A percentile compares a stretch with the other conserved stretches of the same genome.
These are phyloP conservation scores for Chlorella vulgaris DNA, from an alignment of 139 green algal species.

Conservation along the genomic window DNA sequence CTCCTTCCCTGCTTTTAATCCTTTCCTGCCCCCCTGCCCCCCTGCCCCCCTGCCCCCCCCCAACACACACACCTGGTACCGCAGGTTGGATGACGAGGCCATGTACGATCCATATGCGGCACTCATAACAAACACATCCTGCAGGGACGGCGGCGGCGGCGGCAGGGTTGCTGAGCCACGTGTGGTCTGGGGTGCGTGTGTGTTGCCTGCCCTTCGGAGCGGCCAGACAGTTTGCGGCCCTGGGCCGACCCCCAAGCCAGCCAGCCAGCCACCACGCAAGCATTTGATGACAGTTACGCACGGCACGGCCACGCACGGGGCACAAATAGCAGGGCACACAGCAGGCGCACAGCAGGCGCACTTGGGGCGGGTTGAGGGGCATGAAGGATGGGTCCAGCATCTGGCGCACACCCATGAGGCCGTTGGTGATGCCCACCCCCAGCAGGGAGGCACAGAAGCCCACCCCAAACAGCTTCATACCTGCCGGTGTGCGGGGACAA, in stretches of 20 bases:
- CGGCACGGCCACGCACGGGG: too few species aligned
- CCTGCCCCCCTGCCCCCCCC: too few species aligned
- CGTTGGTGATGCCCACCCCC: constrained; percentile 93
- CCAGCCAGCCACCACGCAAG: too few species aligned
- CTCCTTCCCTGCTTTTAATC: neutral
- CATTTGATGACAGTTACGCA: too few species aligned
- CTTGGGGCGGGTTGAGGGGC: constrained; percentile 65
- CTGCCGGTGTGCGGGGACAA: neutral
- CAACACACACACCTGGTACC: constrained; percentile 47
- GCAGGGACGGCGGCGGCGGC: constrained; percentile 16
- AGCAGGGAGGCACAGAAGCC: constrained; percentile 81
- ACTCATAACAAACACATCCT: constrained; percentile 83
- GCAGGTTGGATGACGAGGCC: constrained; percentile 90
- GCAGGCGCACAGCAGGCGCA: too few species aligned
- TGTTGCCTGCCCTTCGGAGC: too few species aligned
- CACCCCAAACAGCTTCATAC: constrained; percentile 86
- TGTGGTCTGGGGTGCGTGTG: too few species aligned
- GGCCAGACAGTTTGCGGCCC: too few species aligned
- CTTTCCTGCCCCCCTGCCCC: too few species aligned
- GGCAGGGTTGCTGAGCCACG: too few species aligned
- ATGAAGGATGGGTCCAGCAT: constrained; percentile 75
- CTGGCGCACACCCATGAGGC: constrained; percentile 62
- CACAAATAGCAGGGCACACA: too few species aligned
- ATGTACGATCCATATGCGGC: constrained; percentile 96
- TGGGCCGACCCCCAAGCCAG: too few species aligned